Evolutionary conservation across 1,284 basidiomycete species (phyloP).

Genomic region (Porodaedalea pini): DNA sequence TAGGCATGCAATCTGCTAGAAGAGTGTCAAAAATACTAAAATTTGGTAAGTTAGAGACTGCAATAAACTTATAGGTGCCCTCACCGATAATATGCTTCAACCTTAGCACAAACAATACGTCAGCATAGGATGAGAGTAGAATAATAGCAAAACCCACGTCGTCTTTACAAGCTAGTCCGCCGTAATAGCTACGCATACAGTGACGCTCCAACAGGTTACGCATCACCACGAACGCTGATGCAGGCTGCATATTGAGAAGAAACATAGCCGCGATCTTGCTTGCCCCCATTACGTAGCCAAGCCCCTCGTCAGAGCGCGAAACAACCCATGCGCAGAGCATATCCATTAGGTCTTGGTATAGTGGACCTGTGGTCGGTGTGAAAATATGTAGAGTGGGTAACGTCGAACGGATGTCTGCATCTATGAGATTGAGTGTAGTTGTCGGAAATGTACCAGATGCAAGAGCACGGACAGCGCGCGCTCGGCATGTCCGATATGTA

Average conservation of each 20-base stretch:
- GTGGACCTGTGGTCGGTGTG: conserved; percentile 69
- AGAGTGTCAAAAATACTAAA: conserved; percentile 88
- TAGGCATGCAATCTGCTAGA: conserved; percentile 91
- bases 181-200: conserved; percentile 84
- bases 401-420: conserved; percentile 77
- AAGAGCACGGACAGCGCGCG: conserved; percentile 73
- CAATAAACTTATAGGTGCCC: conserved; percentile 8
- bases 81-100: conserved; percentile 62
- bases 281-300: conserved; percentile 71
- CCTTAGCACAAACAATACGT: conserved; percentile 41
- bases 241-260: conserved; percentile 78
- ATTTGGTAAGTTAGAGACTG: conserved; percentile 16
- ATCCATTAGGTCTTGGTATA: conserved; percentile 85
- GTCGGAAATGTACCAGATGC: conserved; percentile 70
- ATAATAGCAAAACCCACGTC: conserved; percentile 58
- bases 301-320: conserved; percentile 81
- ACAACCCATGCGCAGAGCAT: conserved; percentile 91
- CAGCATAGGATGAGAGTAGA: conserved; percentile 20
- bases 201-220: conserved; percentile 87
- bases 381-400: conserved; percentile 91
- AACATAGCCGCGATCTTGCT: conserved; percentile 85
- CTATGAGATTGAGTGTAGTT: conserved; percentile 67
- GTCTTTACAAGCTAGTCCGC: conserved; percentile 61
- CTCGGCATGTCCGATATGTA: conserved; percentile 68
- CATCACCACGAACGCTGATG: conserved; percentile 82